Conservation (phyloP, 495 filamentous ascomycete genomes). For the Penicillium cosmopolitanum region DNA sequence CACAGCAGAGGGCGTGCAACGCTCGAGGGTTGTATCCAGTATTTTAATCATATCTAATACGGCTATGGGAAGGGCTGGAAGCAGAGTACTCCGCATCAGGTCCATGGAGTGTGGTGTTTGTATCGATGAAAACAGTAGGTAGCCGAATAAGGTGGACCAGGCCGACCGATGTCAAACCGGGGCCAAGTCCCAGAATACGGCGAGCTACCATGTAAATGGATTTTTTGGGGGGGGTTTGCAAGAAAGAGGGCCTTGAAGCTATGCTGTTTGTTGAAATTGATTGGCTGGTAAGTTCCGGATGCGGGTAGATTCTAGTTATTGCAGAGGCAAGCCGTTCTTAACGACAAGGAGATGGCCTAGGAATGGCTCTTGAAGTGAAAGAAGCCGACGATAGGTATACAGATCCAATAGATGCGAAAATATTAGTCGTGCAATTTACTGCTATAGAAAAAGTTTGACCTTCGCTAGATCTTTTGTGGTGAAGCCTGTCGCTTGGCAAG, state of each 20-base stretch:
- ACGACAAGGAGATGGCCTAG: too few relatives aligned
- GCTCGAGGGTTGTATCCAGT: background rate
- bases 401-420: too few relatives aligned
- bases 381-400: too few relatives aligned
- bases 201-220: background rate
- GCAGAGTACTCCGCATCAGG: conserved; percentile 3
- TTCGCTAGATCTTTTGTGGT: background rate
- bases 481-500: background rate
- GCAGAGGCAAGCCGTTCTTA: too few relatives aligned
- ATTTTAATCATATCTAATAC: conserved; percentile 1
- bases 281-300: too few relatives aligned
- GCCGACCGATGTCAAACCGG: background rate
- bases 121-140: conserved; percentile 23
- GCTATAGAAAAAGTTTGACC: background rate
- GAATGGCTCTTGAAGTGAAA: too few relatives aligned
- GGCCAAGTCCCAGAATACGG: background rate
- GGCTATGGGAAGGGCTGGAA: background rate
- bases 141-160: background rate
- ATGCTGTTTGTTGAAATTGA: too few relatives aligned
- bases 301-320: too few relatives aligned
- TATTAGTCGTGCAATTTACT: too few relatives aligned
- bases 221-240: background rate
- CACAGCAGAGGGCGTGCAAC: background rate
- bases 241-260: too few relatives aligned
- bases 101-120: conserved; percentile 5